phyloP scores from a whole-genome alignment of 768 basidiomycete species.

The Suillus paluster region DNA sequence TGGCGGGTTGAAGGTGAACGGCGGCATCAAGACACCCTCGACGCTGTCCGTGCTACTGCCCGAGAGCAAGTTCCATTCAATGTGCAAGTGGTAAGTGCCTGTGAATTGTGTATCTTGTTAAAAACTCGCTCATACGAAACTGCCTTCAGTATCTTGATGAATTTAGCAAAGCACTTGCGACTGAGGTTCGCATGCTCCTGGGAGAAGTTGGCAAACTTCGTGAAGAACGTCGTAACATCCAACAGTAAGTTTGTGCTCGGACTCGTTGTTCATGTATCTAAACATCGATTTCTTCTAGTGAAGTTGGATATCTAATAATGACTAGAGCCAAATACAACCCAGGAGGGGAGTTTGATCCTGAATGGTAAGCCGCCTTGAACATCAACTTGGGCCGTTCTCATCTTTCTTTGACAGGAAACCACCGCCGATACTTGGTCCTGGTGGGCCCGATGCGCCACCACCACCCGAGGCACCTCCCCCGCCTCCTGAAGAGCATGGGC shows the following conservation, averaged over 20 bases:
- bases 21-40: conserved; percentile 71
- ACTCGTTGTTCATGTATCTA: neutral
- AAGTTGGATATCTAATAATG: conserved; percentile 72
- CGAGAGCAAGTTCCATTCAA: conserved; percentile 82
- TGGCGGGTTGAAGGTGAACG: conserved; percentile 69
- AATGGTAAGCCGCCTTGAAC: conserved; percentile 56
- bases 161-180: conserved; percentile 82
- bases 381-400: conserved; percentile 12
- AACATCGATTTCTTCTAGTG: conserved; percentile 44
- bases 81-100: conserved; percentile 69
- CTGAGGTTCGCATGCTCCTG: conserved; percentile 83
- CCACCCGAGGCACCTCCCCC: conserved; percentile 47
- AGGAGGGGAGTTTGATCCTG: conserved; percentile 84
- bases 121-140: conserved; percentile 10
- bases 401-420: conserved; percentile 45
- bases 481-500: conserved; percentile 47
- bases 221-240: conserved; percentile 75
- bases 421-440: conserved; percentile 46
- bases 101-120: neutral
- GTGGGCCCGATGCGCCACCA: conserved; percentile 47
- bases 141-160: conserved; percentile 75
- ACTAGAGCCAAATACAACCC: conserved; percentile 79
- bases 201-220: conserved; percentile 83
- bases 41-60: conserved; percentile 71
- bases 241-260: conserved; percentile 60